Base-by-base conservation (phyloP, 2,329 filamentous ascomycete species). In the Microascus cirrosus region DNA sequence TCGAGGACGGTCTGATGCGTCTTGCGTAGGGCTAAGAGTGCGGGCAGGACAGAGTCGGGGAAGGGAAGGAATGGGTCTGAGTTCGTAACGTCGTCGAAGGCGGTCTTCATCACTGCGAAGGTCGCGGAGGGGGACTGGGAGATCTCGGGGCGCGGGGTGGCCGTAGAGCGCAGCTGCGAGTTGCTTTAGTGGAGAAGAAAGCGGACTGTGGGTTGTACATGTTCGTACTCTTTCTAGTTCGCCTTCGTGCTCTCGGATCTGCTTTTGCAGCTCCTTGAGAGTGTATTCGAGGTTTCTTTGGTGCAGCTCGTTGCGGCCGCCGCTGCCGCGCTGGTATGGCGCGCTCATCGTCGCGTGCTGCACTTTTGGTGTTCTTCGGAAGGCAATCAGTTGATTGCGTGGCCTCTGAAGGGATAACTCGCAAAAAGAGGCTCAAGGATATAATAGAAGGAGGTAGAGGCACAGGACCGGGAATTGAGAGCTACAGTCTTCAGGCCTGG, bases 1-100 rank as follows among this genome's bases (percentile, higher is more conserved):
- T 89, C 84, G 60, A 77, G 70, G 54, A 88, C 80, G 18, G 83
- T 84, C 59, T 80, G 76, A 59, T 85, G 79, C 2, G 86, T 84
- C 64, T 81, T 83, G 56, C 86, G 83, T 57, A 90, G 71, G 6
- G 89, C 88, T 48, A 94, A 68, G 4, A 95, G 74, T 7, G 85
- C 82, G 3, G 89, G 87, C 7, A 94, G 70, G 6, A 85, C 76
- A 22, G 89, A 93, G 55, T 79, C 81, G 11, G 82, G 73, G 25
- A 78, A 75, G 2, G 89, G 89, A 24, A 93, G 73, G 63, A 83
- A 83, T 10, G 86, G 85, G 56, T 84, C 78, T 15, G 79, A 76
- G 51, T 79, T 73, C 13, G 82, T 78, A 53, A 90, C 73, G 18
- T 79, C 77, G 56, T 83, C 78, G 64, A 91, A 90, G 2, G 87